Percentiles rank a stretch among this genome's conserved stretches.
These are phyloP conservation scores for Rhipidocladum racemiflorum DNA, from an alignment of 176 grass and related monocot species.

Conservation along the genomic window DNA sequence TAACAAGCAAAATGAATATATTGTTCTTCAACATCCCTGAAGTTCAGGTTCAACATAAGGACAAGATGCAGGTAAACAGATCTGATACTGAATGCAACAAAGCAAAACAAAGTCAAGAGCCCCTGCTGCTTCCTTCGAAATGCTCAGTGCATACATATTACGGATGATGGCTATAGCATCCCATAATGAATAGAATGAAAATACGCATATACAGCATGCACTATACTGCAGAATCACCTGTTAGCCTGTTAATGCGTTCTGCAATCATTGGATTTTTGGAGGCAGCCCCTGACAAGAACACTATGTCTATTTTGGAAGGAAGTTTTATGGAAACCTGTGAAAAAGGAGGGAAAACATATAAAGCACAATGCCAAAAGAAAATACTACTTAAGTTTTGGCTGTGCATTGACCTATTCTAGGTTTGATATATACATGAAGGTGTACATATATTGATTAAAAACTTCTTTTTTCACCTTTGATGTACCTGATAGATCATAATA, in stretches of 20 bases:
- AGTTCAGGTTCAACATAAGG: constrained; percentile 26
- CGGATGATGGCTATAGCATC: neutral
- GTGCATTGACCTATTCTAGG: neutral
- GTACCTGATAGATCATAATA: constrained; percentile 84
- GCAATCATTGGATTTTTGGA: constrained; percentile 43
- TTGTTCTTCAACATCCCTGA: neutral
- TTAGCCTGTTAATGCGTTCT: constrained; percentile 62
- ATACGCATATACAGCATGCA: neutral
- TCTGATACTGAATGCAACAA: neutral
- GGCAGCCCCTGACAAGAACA: constrained; percentile 67
- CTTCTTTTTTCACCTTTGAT: constrained; percentile 12
- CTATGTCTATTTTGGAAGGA: constrained; percentile 75
- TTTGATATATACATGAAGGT: constrained; percentile 3
- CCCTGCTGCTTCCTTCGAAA: constrained; percentile 13
- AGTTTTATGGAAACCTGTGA: constrained; percentile 59
- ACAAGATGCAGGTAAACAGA: constrained; percentile 16
- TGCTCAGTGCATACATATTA: neutral
- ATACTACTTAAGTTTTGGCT: neutral
- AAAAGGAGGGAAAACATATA: constrained; percentile 30
- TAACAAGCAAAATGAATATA: neutral
- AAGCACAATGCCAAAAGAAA: constrained; percentile 21
- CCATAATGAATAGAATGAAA: constrained; percentile 17
- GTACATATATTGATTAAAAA: neutral
- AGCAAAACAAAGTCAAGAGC: constrained; percentile 4
- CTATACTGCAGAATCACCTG: constrained; percentile 56